Conservation (phyloP, 345 rosid genomes). For the Rhizophora apiculata region DNA sequence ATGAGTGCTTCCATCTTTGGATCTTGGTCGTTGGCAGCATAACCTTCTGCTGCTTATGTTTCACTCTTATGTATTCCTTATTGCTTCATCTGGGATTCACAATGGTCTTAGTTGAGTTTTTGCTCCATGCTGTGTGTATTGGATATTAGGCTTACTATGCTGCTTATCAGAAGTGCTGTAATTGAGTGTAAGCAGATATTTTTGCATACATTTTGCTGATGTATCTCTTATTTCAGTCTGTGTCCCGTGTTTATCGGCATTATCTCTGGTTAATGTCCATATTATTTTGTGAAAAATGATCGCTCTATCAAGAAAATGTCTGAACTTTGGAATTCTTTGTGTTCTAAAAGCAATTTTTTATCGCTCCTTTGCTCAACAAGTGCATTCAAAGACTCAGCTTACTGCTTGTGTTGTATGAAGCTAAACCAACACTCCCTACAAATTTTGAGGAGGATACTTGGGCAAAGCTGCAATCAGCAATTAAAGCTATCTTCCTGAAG, state of each 20-base stretch:
- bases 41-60: background rate
- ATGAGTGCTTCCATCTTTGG: background rate
- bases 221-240: no score
- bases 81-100: background rate
- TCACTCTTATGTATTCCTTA: background rate
- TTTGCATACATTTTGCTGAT: background rate
- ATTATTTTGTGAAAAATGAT: no score
- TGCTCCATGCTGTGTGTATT: background rate
- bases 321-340: no score
- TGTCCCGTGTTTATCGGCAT: no score
- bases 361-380: no score
- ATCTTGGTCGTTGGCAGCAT: background rate
- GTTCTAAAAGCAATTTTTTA: no score
- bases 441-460: constrained; percentile 91
- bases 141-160: background rate
- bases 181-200: background rate
- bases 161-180: background rate
- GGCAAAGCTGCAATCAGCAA: constrained; percentile 87
- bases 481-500: constrained; percentile 87
- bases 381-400: no score
- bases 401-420: constrained; percentile 37
- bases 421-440: constrained; percentile 74
- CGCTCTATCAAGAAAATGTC: no score
- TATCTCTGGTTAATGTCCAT: no score
- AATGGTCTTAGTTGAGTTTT: constrained; percentile 2